Evolutionary conservation across 441 rosid genomes (phyloP).

Genomic region (Populus hybrid): DNA sequence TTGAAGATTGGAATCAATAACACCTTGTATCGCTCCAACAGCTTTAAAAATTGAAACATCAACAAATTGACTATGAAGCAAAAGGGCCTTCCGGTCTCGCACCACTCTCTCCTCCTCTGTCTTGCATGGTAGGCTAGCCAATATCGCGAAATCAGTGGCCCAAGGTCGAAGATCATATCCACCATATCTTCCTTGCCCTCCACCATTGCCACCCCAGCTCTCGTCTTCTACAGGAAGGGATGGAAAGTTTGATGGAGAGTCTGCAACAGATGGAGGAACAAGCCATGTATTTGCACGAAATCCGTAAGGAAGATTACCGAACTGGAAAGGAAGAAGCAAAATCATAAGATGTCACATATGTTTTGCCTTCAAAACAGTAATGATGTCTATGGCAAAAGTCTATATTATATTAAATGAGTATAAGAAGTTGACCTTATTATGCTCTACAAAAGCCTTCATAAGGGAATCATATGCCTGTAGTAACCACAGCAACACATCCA

Average conservation of each 20-base stretch:
- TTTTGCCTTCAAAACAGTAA: neutral
- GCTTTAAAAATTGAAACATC: slow-evolving; percentile 60
- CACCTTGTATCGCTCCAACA: slow-evolving; percentile 35
- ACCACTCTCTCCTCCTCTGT: slow-evolving; percentile 63
- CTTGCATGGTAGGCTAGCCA: slow-evolving; percentile 59
- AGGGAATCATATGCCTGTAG: slow-evolving; percentile 65
- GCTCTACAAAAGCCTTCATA: slow-evolving; percentile 58
- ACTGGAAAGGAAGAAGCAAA: slow-evolving; percentile 31
- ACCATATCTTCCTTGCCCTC: slow-evolving; percentile 64
- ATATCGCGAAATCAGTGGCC: slow-evolving; percentile 61
- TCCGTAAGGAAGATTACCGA: slow-evolving; percentile 68
- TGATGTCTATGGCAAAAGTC: slow-evolving; percentile 5
- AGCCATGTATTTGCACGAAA: slow-evolving; percentile 71
- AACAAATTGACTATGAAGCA: slow-evolving; percentile 59
- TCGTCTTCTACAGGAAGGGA: slow-evolving; percentile 54
- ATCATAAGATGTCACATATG: slow-evolving; percentile 6
- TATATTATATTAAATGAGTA: neutral
- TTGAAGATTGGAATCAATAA: slow-evolving; percentile 30
- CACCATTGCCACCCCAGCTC: slow-evolving; percentile 66
- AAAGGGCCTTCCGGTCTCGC: slow-evolving; percentile 65
- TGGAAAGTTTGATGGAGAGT: slow-evolving; percentile 40
- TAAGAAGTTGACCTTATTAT: slow-evolving; percentile 47
- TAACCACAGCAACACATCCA: slow-evolving; percentile 9
- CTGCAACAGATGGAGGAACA: slow-evolving; percentile 48
- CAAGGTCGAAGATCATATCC: slow-evolving; percentile 55